Base-by-base conservation (phyloP, 331 rosid species). In the Quercus phellos region DNA sequence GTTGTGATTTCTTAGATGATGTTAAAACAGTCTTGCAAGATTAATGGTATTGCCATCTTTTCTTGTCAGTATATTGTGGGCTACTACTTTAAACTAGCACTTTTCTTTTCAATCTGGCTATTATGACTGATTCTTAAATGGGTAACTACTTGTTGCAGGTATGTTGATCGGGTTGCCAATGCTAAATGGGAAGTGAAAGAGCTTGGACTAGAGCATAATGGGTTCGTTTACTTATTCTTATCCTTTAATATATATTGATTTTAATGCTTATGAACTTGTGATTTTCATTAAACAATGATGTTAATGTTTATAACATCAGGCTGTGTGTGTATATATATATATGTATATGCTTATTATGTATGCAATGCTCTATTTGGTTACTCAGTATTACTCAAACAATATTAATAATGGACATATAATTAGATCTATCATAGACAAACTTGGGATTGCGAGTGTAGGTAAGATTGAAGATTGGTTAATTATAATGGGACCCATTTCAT, bases 121-220 rank as follows among this genome's bases (percentile, higher is more conserved):
- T 70, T 79, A 38, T 6, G 30, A 51, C 26, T 16, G 4, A 82
- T 29, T 76, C 43, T 71, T 55, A 54, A 8, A 27, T 70, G 60
- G 30, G 6, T 59, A 64, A 59, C 51, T 38, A 30, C 35, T 18
- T 81, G 68, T 77, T 86, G 79, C 93, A 93, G 99, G 82, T 95
- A 95, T 85, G 94, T 89, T 74, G 98, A 93, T 46, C 96, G 98
- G 55, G 86, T 95, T 79, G 89, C 97, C 56, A 95, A 89, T 87
- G 89, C 94, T 77, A 96, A 90, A 80, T 96, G 99, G 99, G 99
- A 96, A 87, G 90, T 96, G 69, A 96, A 85, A 83, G 99, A 93
- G 79, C 98, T 96, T 80, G 99, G 99, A 51, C 80, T 96, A 61
- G 99, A 96, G 85, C 99, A 96, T 90, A 96, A 96, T 70, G 98